phyloP scores from a whole-genome alignment of 805 yeast species.

The Nakazawaea ernobii region DNA sequence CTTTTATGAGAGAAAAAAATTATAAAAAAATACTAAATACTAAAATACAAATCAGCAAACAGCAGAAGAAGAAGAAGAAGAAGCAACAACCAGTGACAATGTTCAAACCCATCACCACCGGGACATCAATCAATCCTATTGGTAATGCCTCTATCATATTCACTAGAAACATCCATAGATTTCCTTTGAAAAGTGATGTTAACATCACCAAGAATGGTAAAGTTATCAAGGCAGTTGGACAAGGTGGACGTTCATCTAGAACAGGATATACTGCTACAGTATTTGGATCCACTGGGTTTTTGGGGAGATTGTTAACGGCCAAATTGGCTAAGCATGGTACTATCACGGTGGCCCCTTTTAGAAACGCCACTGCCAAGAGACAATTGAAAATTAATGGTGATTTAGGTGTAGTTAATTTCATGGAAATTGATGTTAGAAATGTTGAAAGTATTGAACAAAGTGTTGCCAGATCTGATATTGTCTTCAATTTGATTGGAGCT shows the following conservation, averaged over 20 bases:
- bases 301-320: slow-evolving; percentile 67
- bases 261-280: slow-evolving; percentile 88
- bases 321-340: slow-evolving; percentile 83
- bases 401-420: slow-evolving; percentile 78
- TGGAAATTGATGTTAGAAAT: slow-evolving; percentile 80
- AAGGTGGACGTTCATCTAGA: slow-evolving; percentile 80
- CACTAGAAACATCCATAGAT: slow-evolving; percentile 18
- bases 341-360: slow-evolving; percentile 65
- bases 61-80: too few relatives aligned
- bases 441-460: slow-evolving; percentile 68
- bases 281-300: slow-evolving; percentile 75
- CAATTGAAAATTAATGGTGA: slow-evolving; percentile 81
- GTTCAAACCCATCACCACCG: neutral
- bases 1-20: neutral
- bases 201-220: slow-evolving; percentile 73
- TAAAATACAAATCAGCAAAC: neutral
- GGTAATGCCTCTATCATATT: neutral
- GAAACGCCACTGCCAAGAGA: slow-evolving; percentile 74
- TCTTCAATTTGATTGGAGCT: slow-evolving; percentile 73
- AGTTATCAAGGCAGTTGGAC: slow-evolving; percentile 63
- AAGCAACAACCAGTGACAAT: neutral
- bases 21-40: neutral
- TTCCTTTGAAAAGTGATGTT: slow-evolving; percentile 49
- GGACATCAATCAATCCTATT: neutral
- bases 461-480: slow-evolving; percentile 77